Percentiles rank a stretch among this genome's conserved stretches.
These are phyloP conservation scores for Leishmania tarentolae DNA, from an alignment of 208 protist species.

Conservation along the genomic window DNA sequence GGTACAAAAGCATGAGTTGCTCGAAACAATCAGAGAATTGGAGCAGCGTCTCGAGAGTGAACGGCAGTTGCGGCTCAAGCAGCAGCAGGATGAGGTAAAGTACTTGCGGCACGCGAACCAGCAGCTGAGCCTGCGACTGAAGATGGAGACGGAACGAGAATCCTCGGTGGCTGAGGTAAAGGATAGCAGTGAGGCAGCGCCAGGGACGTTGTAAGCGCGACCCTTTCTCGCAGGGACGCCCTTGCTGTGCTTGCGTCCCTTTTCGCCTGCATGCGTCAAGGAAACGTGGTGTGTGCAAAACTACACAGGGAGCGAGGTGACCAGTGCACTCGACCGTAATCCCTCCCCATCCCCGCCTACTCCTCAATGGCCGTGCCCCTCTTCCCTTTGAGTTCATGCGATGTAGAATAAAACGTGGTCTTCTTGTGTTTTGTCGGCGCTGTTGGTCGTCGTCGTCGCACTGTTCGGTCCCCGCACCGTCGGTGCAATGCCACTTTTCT, in stretches of 20 bases:
- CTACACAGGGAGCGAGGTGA: neutral
- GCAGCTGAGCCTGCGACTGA: constrained; percentile 92
- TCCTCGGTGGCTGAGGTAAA: constrained; percentile 28
- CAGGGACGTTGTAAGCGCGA: neutral
- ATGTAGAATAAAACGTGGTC: constrained; percentile 5
- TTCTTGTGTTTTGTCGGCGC: too few species aligned
- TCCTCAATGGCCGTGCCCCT: neutral
- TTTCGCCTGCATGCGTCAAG: neutral
- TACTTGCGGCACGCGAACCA: constrained; percentile 96
- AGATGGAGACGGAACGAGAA: constrained; percentile 80
- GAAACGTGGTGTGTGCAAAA: neutral
- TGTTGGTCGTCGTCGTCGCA: neutral
- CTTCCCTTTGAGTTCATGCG: neutral
- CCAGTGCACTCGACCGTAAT: neutral
- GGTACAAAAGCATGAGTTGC: constrained; percentile 35
- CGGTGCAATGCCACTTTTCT: neutral
- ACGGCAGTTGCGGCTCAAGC: constrained; percentile 59
- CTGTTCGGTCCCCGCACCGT: too few species aligned
- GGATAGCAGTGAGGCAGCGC: neutral
- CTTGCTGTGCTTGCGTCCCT: neutral
- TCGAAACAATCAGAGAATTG: constrained; percentile 30
- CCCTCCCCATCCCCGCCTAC: neutral
- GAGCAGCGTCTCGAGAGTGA: constrained; percentile 43
- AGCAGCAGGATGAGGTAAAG: constrained; percentile 94
- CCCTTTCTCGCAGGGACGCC: neutral